A percentile compares a stretch with the other conserved stretches of the same genome.
Conservation (phyloP, 495 filamentous ascomycete species). For the Penicillium goetzii region DNA sequence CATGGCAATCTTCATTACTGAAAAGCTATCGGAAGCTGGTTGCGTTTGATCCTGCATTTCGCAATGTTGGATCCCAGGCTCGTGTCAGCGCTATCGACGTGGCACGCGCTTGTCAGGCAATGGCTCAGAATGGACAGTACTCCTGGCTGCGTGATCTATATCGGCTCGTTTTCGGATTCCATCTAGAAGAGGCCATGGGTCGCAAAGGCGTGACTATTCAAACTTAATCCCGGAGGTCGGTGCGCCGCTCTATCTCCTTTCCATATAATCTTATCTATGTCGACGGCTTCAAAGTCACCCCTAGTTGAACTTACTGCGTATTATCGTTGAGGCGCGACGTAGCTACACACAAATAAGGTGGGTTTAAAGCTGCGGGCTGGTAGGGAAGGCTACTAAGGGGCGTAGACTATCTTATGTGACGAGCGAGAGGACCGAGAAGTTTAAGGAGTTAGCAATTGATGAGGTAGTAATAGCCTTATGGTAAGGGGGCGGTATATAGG, state of each 20-base stretch:
- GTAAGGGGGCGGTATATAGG: too few species aligned
- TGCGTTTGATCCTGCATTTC: slow-evolving; percentile 66
- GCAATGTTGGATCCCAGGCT: slow-evolving; percentile 56
- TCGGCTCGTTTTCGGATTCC: slow-evolving; percentile 81
- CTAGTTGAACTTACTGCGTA: background rate
- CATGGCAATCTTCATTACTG: slow-evolving; percentile 70
- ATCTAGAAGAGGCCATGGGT: slow-evolving; percentile 70
- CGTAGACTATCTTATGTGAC: too few species aligned
- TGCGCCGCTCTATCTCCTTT: background rate
- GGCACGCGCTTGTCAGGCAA: slow-evolving; percentile 73
- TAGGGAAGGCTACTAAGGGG: too few species aligned
- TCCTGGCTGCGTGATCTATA: slow-evolving; percentile 79
- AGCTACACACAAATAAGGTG: background rate
- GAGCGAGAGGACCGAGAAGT: too few species aligned
- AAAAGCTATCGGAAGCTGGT: slow-evolving; percentile 80
- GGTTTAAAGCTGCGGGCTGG: too few species aligned
- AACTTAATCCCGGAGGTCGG: slow-evolving; percentile 24
- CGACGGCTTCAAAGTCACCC: background rate
- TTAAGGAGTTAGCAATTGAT: too few species aligned
- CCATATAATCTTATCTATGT: background rate
- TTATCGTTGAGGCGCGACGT: background rate
- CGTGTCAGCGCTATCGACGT: slow-evolving; percentile 70
- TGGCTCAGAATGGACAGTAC: slow-evolving; percentile 69
- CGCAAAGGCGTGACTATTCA: slow-evolving; percentile 57
- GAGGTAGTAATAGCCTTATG: too few species aligned